Evolutionary conservation across 768 basidiomycete genomes (phyloP).

Genomic region (Rickenella mellea): DNA sequence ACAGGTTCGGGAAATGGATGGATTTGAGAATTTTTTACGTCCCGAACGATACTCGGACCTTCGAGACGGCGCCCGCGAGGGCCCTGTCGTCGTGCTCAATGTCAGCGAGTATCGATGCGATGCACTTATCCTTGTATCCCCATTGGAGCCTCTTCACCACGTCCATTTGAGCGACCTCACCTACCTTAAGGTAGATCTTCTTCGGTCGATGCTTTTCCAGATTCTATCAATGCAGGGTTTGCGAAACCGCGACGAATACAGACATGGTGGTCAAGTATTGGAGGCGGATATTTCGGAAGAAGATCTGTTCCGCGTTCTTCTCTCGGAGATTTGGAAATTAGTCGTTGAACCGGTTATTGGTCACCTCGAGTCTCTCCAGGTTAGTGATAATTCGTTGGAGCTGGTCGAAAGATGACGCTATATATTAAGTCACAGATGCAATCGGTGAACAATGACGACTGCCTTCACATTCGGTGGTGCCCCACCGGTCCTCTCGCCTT

Average conservation of each 20-base stretch:
- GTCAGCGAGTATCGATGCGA: constrained; percentile 23
- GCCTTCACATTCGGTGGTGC: constrained; percentile 16
- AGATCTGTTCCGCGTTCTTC: too few species aligned
- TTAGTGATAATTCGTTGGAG: too few species aligned
- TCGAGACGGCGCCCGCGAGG: constrained; percentile 13
- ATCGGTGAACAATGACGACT: constrained; percentile 2
- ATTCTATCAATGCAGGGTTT: constrained; percentile 12
- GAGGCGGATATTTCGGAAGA: neutral
- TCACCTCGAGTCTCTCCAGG: too few species aligned
- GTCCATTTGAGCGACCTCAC: constrained; percentile 8
- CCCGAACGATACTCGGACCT: constrained; percentile 13
- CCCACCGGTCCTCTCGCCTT: constrained; percentile 18
- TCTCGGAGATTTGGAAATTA: constrained; percentile 2
- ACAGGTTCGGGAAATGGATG: too few species aligned
- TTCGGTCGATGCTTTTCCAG: neutral
- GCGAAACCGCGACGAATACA: constrained; percentile 13
- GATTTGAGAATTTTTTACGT: constrained; percentile 22
- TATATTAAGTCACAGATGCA: too few species aligned
- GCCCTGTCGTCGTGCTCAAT: constrained; percentile 30
- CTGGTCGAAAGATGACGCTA: too few species aligned
- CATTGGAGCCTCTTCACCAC: neutral
- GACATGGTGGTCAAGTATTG: neutral
- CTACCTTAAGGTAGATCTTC: constrained; percentile 18
- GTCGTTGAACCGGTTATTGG: constrained; percentile 5
- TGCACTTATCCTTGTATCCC: constrained; percentile 22